Evolutionary conservation across 2,329 filamentous ascomycete species (phyloP), one percentile per base, ranked within the genome.

Genomic region (Diplodia seriata): DNA sequence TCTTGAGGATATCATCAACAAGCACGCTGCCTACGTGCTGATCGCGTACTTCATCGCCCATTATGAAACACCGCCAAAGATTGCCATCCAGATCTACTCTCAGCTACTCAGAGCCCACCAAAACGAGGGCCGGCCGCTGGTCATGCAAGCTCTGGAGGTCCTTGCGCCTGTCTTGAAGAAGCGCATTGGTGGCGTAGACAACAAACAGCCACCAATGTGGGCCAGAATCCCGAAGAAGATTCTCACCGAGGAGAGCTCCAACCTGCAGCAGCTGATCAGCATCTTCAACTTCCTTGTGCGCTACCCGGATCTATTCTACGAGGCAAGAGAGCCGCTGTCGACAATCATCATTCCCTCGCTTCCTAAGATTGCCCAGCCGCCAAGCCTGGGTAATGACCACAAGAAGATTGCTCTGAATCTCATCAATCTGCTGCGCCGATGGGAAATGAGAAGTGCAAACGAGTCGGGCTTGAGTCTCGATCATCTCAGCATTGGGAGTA

Each of bases 1-100:
- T 29, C 86, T 99, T n/a, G 96, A 99, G 75, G 95, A 99, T 78
- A 92, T 97, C 68, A 97, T 99, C 82, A 99, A 98, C 83, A 99
- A 99, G 79, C 95, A 98, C 77, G 95, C 94, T 0, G 94, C 95
- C 2, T 99, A 99, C 74, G 94, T 97, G 5, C 89, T 99, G 6
- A 96, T 99, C 70, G 93, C 92, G 2, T 99, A 97, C 79, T 99
- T 99, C 81, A 97, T 99, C 73, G 92, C 93, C 0, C 91, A 96
- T 71, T 99, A 97, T 76, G 96, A 99, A 73, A 98, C 95, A 0
- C 96, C 95, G 0, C 86, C 92, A 14, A 99, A 98, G 85, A 98
- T 99, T 67, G 93, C 95, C 3, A 91, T 91, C 23, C 94, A 98
- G 77, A 94, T 99, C 26, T 99, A 99, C 76, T 90, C 95, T 71